These are phyloP conservation scores for Candida multigemmis DNA, from an alignment of 805 yeast species.

Conservation along the genomic window DNA sequence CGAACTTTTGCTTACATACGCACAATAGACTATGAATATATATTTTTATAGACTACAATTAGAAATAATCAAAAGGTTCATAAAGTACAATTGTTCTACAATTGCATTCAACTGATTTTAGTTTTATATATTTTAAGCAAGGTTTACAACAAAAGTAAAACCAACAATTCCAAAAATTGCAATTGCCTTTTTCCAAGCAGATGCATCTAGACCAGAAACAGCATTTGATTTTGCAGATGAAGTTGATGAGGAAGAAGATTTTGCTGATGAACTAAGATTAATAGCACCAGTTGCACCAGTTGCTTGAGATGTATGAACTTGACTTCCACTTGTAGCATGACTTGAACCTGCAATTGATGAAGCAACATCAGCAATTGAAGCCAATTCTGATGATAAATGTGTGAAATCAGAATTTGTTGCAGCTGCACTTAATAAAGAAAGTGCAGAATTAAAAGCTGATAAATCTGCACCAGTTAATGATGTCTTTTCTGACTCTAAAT, in stretches of 20 bases:
- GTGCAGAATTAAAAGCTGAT: conserved; percentile 4
- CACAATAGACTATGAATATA: too few species aligned
- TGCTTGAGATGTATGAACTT: too few species aligned
- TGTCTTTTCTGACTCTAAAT: too few species aligned
- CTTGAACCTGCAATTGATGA: conserved; percentile 4
- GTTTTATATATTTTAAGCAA: conserved; percentile 9
- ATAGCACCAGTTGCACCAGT: conserved; percentile 3
- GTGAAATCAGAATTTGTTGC: conserved; percentile 3
- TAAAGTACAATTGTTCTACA: background rate
- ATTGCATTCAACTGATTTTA: background rate
- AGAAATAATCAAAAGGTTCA: too few species aligned
- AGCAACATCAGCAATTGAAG: conserved; percentile 3
- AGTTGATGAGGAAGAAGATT: conserved; percentile 5
- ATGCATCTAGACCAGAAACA: conserved; percentile 9
- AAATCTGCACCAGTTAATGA: conserved; percentile 6
- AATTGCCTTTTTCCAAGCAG: conserved; percentile 28
- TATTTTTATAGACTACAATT: too few species aligned
- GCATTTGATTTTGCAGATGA: conserved; percentile 9
- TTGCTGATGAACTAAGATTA: conserved; percentile 1
- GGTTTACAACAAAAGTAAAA: conserved; percentile 22
- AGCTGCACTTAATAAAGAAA: conserved; percentile 6
- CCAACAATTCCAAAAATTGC: conserved; percentile 28
- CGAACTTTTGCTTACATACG: too few species aligned
- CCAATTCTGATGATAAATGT: conserved; percentile 4
- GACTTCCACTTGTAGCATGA: conserved; percentile 3